Conservation (phyloP, 2,329 filamentous ascomycete species). For the Penicillium sclerotiorum region DNA sequence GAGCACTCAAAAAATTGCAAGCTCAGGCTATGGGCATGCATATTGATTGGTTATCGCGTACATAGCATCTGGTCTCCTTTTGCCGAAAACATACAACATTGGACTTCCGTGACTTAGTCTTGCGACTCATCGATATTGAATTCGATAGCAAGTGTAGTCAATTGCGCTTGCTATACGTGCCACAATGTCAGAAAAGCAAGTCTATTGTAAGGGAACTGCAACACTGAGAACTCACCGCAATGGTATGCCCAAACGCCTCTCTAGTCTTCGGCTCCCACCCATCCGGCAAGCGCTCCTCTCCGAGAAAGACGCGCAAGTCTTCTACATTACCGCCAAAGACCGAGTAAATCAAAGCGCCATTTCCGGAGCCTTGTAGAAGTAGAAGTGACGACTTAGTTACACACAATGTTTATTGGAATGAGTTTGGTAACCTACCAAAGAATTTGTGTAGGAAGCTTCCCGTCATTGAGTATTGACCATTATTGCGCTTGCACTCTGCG, state of each 20-base stretch:
- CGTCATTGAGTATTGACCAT: conserved; percentile 1
- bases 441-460: not conserved
- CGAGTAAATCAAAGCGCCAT: not conserved
- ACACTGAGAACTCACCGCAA: not conserved
- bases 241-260: not conserved
- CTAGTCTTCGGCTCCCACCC: not conserved
- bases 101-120: too few species aligned
- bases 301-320: not conserved
- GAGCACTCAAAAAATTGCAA: too few species aligned
- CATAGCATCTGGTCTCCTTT: too few species aligned
- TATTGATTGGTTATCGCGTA: too few species aligned
- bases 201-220: not conserved
- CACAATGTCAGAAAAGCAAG: not conserved
- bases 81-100: too few species aligned
- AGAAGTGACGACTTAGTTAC: not conserved
- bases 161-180: not conserved
- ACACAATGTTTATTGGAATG: not conserved
- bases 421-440: not conserved
- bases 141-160: not conserved
- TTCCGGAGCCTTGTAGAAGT: not conserved
- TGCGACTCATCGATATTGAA: not conserved
- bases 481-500: not conserved
- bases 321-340: not conserved
- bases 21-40: too few species aligned
- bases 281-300: not conserved